A percentile compares a stretch with the other conserved stretches of the same genome.
Conservation (phyloP, 169 alveolate genomes). For the Plasmodium knowlesi region DNA sequence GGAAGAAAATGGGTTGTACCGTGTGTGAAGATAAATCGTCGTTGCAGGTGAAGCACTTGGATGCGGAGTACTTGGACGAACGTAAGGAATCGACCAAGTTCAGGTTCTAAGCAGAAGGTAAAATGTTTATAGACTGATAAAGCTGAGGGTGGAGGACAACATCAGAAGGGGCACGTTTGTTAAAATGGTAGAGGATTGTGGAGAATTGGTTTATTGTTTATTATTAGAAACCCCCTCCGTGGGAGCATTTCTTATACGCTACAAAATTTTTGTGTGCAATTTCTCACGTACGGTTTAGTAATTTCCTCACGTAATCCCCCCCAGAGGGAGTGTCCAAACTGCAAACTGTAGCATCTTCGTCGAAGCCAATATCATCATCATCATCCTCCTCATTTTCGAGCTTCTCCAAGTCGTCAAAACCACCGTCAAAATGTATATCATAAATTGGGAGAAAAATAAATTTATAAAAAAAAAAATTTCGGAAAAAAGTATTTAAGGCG, state of each 20-base stretch:
- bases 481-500: constrained; percentile 33
- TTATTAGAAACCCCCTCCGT: background rate
- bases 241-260: background rate
- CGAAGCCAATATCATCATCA: background rate
- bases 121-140: background rate
- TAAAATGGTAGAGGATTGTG: background rate
- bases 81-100: background rate
- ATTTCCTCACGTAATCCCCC: background rate
- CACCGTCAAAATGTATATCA: constrained; percentile 17
- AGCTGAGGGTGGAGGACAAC: background rate
- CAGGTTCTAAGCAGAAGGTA: background rate
- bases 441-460: constrained; percentile 45
- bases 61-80: background rate
- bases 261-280: background rate
- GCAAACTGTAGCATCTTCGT: background rate
- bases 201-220: background rate
- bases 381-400: background rate
- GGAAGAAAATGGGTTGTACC: background rate
- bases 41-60: background rate
- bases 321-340: background rate
- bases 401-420: background rate
- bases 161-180: background rate
- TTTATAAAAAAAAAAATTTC: constrained; percentile 30
- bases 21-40: background rate
- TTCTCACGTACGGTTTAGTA: background rate